Base-by-base conservation (phyloP, 345 rosid species). In the Moringa oleifera region DNA sequence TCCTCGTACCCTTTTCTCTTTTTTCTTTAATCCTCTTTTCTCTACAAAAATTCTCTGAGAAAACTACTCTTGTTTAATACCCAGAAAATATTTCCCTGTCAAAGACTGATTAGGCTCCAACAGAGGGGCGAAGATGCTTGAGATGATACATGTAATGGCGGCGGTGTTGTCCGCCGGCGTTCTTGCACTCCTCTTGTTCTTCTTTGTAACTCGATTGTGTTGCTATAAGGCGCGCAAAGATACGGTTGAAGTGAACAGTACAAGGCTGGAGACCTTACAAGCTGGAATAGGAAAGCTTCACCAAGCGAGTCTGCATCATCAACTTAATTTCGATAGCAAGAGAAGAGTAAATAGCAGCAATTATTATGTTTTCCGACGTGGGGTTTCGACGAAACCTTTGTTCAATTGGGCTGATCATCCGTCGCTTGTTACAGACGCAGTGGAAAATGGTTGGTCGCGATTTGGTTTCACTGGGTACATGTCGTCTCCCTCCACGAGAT, bases 341-440 rank as follows among this genome's bases (percentile, higher is more conserved):
- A 79, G 76, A 46, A 71, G 76, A 66, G 88, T 84, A 25, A 74
- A 45, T 25, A 51, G 53, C 31, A 66, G 50, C 25, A 74, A 71
- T 62, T 77, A 79, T 66, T 53, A 74, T 20, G 81, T 75, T 51
- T 73, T 84, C 53, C 79, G 86, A 20, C 80, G 84, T 0, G 85
- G 78, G 24, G 71, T 23, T 51, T 62, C 77, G 1, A 53, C 72
- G n/a, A 70, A 74, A 31, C 75, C 75, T 58, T 58, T 87, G 55
- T 93, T 93, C 72, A 71, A 20, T 61, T 92, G 98, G 98, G 65
- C 79, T 47, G 97, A 90, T 64, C 85, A 93, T 66, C 97, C 94
- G 1, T 71, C 80, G 16, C 81, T 87, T 19, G 68, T 90, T 18
- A 75, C 86, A 0, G 96, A 90, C 59, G 96, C 96, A 0, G 85